A percentile compares a stretch with the other conserved stretches of the same genome.
Evolutionary conservation across 2,329 filamentous ascomycete species (phyloP).

Genomic region (Aspergillus jensenii): DNA sequence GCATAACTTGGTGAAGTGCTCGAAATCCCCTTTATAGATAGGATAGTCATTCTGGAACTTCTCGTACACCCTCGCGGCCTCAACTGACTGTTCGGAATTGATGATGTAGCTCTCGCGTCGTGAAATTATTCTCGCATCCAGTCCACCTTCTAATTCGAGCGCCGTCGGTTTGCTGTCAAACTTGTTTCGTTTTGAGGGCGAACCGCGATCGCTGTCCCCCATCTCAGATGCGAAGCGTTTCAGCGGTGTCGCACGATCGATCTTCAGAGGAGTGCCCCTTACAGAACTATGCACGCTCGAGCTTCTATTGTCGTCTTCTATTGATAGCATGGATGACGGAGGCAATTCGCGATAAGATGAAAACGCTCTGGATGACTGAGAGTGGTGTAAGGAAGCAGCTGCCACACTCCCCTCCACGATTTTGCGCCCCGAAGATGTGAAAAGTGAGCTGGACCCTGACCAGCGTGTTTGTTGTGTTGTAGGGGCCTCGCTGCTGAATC

Average conservation of each 20-base stretch:
- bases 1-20: constrained; percentile 41
- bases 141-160: neutral
- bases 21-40: constrained; percentile 37
- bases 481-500: constrained; percentile 19
- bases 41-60: constrained; percentile 42
- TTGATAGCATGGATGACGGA: constrained; percentile 12
- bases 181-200: constrained; percentile 17
- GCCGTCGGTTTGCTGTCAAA: neutral
- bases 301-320: constrained; percentile 1
- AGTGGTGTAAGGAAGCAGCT: constrained; percentile 8
- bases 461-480: constrained; percentile 16
- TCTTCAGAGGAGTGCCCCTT: constrained; percentile 4
- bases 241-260: constrained; percentile 6
- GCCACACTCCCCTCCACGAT: constrained; percentile 16
- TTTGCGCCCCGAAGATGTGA: constrained; percentile 26
- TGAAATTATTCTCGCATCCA: constrained; percentile 16
- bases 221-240: constrained; percentile 17
- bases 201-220: constrained; percentile 8
- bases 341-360: constrained; percentile 20
- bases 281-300: neutral
- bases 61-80: constrained; percentile 32
- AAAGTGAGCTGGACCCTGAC: constrained; percentile 20
- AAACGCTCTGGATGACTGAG: constrained; percentile 20
- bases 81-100: constrained; percentile 16
- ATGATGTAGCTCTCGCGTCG: constrained; percentile 24